These are phyloP conservation scores for Marasmius oreades DNA, from an alignment of 1,284 basidiomycete genomes.

Conservation along the genomic window DNA sequence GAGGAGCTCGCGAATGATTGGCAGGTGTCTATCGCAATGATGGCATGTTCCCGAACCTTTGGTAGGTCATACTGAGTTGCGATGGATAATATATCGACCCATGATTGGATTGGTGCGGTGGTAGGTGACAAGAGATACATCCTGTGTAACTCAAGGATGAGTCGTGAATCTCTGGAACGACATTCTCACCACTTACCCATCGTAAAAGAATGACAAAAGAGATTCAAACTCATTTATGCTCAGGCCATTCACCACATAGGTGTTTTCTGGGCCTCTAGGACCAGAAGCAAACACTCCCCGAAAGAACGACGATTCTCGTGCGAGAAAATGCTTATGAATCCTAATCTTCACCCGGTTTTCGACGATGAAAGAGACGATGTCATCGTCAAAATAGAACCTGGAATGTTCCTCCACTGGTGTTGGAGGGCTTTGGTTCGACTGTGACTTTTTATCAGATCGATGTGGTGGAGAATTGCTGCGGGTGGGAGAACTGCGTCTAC, in stretches of 20 bases:
- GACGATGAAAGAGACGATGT: background rate
- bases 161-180: background rate
- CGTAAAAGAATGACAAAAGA: constrained; percentile 8
- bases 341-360: constrained; percentile 7
- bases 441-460: background rate
- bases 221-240: constrained; percentile 3
- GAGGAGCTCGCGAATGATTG: background rate
- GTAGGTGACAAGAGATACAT: constrained; percentile 7
- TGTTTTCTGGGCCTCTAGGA: constrained; percentile 1
- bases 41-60: constrained; percentile 7
- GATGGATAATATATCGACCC: constrained; percentile 8
- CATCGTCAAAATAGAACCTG: background rate
- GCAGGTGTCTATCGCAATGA: constrained; percentile 5
- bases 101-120: constrained; percentile 6
- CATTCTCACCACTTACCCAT: background rate
- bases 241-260: constrained; percentile 2
- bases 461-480: background rate
- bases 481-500: background rate
- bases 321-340: constrained; percentile 10
- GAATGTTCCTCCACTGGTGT: background rate
- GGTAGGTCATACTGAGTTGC: constrained; percentile 6
- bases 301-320: constrained; percentile 9
- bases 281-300: constrained; percentile 2
- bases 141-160: background rate
- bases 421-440: background rate